Percentiles rank a stretch among this genome's conserved stretches.
Conservation (phyloP, 768 basidiomycete species). For the Tulasnella sp. region DNA sequence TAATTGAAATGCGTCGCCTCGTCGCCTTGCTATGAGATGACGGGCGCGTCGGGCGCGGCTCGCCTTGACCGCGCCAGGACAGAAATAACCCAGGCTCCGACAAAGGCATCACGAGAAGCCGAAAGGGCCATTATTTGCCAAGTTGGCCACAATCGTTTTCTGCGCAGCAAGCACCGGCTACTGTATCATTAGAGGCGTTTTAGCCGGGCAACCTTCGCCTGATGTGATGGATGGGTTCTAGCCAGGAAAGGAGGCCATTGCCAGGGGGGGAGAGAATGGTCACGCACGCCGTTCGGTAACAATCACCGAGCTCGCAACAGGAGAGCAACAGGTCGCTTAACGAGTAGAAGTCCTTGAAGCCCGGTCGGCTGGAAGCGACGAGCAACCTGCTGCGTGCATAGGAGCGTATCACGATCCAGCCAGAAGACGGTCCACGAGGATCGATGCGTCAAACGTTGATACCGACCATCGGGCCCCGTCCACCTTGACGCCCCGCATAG, state of each 20-base stretch:
- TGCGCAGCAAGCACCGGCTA: neutral
- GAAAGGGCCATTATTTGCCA: neutral
- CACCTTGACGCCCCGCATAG: neutral
- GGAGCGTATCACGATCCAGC: neutral
- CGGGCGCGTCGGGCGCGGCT: too few relatives aligned
- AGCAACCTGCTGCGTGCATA: neutral
- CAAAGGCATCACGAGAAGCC: neutral
- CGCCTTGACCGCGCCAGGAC: too few relatives aligned
- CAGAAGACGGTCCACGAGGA: neutral
- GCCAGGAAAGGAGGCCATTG: neutral
- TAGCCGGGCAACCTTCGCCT: neutral
- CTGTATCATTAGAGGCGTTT: neutral
- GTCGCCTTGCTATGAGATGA: too few relatives aligned
- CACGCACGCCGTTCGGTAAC: neutral
- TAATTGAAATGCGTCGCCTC: too few relatives aligned
- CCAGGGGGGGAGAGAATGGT: neutral
- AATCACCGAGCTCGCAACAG: neutral
- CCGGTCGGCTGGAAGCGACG: neutral
- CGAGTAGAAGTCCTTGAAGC: neutral
- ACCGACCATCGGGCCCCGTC: neutral
- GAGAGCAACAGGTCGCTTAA: neutral
- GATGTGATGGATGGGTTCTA: neutral
- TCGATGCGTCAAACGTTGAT: neutral
- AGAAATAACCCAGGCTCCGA: neutral
- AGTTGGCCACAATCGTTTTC: neutral